A percentile compares a stretch with the other conserved stretches of the same genome.
These are phyloP conservation scores for Gypsophila paniculata DNA, from an alignment of 179 eudicot genomes.

Conservation along the genomic window DNA sequence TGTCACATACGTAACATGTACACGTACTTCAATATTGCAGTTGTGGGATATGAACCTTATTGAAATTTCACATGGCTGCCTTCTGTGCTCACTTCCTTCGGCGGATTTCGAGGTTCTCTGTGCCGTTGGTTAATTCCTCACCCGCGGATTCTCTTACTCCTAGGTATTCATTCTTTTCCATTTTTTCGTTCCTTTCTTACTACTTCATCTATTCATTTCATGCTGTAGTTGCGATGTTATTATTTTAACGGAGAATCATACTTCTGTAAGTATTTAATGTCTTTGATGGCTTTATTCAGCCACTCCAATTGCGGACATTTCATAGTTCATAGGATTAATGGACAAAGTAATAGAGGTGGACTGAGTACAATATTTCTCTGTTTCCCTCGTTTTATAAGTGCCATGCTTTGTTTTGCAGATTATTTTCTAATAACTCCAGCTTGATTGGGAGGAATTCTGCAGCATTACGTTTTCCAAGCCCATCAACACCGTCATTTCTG, in stretches of 20 bases:
- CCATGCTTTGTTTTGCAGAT: constrained; percentile 13
- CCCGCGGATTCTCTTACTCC: constrained; percentile 8
- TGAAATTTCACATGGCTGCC: constrained; percentile 19
- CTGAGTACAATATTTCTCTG: background rate
- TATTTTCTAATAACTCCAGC: constrained; percentile 11
- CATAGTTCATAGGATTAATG: background rate
- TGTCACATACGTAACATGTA: background rate
- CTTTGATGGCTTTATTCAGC: constrained; percentile 1
- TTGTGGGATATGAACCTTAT: background rate
- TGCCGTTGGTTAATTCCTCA: constrained; percentile 18
- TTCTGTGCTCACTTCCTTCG: constrained; percentile 17
- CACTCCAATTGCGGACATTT: background rate
- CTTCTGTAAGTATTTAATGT: too few relatives aligned
- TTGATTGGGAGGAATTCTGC: constrained; percentile 5
- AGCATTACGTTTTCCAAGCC: constrained; percentile 2
- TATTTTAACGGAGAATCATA: background rate
- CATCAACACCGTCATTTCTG: constrained; percentile 18
- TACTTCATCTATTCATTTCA: background rate
- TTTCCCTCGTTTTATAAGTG: background rate
- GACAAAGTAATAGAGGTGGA: background rate
- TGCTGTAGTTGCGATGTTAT: too few relatives aligned
- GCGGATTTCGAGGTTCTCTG: constrained; percentile 23
- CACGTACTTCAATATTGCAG: background rate
- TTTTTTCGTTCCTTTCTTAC: background rate
- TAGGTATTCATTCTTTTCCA: constrained; percentile 4